A percentile compares a stretch with the other conserved stretches of the same genome.
Conservation (phyloP, 805 yeast species). For the Saturnispora diversa region DNA sequence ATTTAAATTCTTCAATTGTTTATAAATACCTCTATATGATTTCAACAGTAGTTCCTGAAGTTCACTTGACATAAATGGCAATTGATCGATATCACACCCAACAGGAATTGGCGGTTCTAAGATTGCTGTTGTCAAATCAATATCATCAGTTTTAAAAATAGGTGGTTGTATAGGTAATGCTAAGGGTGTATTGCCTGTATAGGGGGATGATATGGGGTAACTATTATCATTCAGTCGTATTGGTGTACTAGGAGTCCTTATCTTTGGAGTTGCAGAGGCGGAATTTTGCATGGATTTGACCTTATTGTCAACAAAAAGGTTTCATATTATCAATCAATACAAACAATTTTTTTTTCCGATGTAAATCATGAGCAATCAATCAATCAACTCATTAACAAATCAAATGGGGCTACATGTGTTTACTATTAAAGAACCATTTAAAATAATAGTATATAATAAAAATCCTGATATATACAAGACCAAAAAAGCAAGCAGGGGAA, state of each 20-base stretch:
- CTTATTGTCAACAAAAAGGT: not conserved
- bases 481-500: slow-evolving; percentile 3
- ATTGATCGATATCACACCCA: slow-evolving; percentile 13
- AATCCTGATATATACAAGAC: not conserved
- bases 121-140: not conserved
- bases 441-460: too few species aligned
- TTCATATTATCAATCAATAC: not conserved
- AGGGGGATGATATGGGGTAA: slow-evolving; percentile 14
- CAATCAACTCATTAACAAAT: too few species aligned
- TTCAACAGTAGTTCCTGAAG: slow-evolving; percentile 18
- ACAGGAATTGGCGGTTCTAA: not conserved
- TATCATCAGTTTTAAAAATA: slow-evolving; percentile 1
- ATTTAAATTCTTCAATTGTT: slow-evolving; percentile 49
- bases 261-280: slow-evolving; percentile 1
- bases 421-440: too few species aligned
- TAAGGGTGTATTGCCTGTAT: slow-evolving; percentile 13
- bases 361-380: slow-evolving; percentile 1
- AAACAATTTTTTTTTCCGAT: not conserved
- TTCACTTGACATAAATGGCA: slow-evolving; percentile 20
- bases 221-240: not conserved
- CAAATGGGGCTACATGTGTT: too few species aligned
- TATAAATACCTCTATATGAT: slow-evolving; percentile 33
- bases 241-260: slow-evolving; percentile 6
- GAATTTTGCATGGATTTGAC: not conserved
- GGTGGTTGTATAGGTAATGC: slow-evolving; percentile 11